Evolutionary conservation across 2,329 filamentous ascomycete genomes (phyloP), one percentile per base, ranked within the genome.

Genomic region (Leptographium wingfieldii): DNA sequence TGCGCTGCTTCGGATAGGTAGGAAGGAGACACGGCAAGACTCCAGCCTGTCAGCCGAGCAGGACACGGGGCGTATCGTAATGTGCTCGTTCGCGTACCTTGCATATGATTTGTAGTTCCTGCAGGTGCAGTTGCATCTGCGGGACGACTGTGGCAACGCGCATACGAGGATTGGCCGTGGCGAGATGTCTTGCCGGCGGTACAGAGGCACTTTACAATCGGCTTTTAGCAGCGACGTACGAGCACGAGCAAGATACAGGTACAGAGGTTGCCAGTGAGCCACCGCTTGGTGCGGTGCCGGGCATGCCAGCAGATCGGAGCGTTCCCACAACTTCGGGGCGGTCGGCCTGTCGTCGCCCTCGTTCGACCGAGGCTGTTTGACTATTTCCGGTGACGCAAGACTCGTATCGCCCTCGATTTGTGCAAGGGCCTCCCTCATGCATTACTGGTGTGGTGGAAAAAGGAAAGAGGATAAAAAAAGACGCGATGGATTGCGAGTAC

Each of bases 281-380:
- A 31, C 9, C 27, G 22, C 14, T 48, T 43, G 19, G 9, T n/a
- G 33, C 12, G 7, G n/a, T n/a, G 35, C 53, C 53, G 58, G 58
- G 3, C 33, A 5, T 57, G 57, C 59, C 59, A 60, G 54, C 54
- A 60, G 48, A 25, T 38, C 59, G 59, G 59, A 56, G 27, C 35
- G 58, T 25, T 53, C 33, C 54, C 58, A 43, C 54, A 19, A 31
- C 19, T 29, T 16, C 35, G 38, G 38, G 22, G 38, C 19, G 29
- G 55, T 56, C 55, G 40, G 55, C 40, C 14, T 19, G 22, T 55
- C 31, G 38, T 16, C 5, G 10, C 12, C 38, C 38, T 35, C 31
- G 33, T 22, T 12, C 6, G 19, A 56, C 19, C 16, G 40, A 33
- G 54, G 27, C 29, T 35, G 43, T 11, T 11, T 11, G 27, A 31